Evolutionary conservation across 1,284 basidiomycete species (phyloP), one percentile per base, ranked within the genome.

Genomic region (Flammula alnicola): DNA sequence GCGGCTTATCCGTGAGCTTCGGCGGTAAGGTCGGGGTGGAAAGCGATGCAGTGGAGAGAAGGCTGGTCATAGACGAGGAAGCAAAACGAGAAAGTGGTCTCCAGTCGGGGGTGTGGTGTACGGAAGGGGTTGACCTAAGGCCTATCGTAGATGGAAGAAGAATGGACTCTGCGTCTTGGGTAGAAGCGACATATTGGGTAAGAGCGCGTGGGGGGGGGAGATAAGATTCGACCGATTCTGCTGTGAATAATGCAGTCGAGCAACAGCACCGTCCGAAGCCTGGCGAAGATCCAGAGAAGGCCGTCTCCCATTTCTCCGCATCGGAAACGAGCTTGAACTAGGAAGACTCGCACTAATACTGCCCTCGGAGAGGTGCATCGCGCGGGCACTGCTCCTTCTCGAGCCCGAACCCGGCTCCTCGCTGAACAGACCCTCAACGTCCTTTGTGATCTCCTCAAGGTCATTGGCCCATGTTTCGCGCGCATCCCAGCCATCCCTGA

Each of bases 131-230:
- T 3, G 79, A 67, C 19, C 83, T 78, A 3, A 88, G 63, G 12
- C 89, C 88, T 37, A 88, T 72, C 0, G 88, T 91, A 5, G 86
- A 83, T 11, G 88, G 88, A 2, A 91, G 66, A 10, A 74, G 60
- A 43, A 91, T 81, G 11, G 72, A 62, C 35, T 76, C 72, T 19
- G 79, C 67, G 53, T 80, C 76, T 19, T 75, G 69, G 5, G 76
- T 73, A 19, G 81, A 79, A 51, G 78, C 83, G 33, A 88, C 74
- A 57, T 83, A 87, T 67, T 88, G 84, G 2, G 87, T 90, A 23
- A 91, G 61, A 3, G 87, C 86, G 32, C 85, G 76, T 7, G 88
- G 86, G n/a, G 88, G 75, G 80, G 83, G 0, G 86, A 71, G 46
- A 89, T 67, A 32, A 88, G 76, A 32, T 77, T 66, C 23, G 73